Conservation (phyloP, 148 eudicot genomes). For the Rheum nobile region DNA sequence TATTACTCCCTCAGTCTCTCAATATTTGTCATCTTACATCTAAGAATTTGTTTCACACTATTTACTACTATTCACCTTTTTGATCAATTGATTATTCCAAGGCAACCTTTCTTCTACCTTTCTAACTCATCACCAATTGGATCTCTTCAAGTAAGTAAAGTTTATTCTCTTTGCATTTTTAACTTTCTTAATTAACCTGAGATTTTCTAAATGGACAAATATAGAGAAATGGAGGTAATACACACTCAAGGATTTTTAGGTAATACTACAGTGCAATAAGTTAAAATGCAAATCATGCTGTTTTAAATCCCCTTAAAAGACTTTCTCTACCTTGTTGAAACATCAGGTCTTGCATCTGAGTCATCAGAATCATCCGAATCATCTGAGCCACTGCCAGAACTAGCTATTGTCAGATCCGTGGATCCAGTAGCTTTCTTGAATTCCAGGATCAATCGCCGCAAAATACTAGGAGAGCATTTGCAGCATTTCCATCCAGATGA, state of each 20-base stretch:
- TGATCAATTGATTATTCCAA: neutral
- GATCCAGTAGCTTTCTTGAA: constrained; percentile 44
- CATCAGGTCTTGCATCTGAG: constrained; percentile 41
- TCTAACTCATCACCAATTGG: neutral
- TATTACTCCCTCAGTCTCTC: neutral
- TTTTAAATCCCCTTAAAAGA: neutral
- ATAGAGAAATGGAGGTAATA: too few relatives aligned
- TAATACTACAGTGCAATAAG: neutral
- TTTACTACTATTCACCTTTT: neutral
- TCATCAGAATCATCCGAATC: constrained; percentile 50
- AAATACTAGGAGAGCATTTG: constrained; percentile 50
- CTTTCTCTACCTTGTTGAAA: constrained; percentile 41
- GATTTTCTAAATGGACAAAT: neutral
- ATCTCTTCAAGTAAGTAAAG: neutral
- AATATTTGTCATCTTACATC: too few relatives aligned
- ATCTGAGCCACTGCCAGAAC: constrained; percentile 70
- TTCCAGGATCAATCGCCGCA: constrained; percentile 41
- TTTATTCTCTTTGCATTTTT: neutral
- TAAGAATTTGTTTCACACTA: too few relatives aligned
- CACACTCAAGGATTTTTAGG: neutral
- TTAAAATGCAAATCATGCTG: neutral
- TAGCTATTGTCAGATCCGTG: constrained; percentile 28
- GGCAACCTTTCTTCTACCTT: neutral
- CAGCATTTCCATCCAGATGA: constrained; percentile 62
- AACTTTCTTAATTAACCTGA: neutral